These are phyloP conservation scores for Dioscorea dumetorum DNA, from an alignment of 106 monocot genomes.

Conservation along the genomic window DNA sequence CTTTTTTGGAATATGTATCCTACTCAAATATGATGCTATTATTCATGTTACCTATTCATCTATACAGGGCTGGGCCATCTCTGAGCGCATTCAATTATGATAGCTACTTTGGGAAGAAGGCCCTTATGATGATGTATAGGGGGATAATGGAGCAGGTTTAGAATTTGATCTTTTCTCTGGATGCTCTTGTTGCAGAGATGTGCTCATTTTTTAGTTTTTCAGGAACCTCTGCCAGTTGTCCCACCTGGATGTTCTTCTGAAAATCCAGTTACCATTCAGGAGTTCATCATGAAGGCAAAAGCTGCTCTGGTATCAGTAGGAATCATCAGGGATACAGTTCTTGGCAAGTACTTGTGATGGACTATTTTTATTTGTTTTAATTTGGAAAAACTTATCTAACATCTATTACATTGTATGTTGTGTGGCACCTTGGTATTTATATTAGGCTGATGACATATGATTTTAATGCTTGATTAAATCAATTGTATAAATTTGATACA, in stretches of 20 bases:
- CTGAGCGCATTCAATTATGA: slow-evolving; percentile 95
- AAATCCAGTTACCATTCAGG: slow-evolving; percentile 45
- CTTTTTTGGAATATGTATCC: background rate
- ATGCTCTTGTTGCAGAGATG: background rate
- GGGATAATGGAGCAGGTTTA: slow-evolving; percentile 98
- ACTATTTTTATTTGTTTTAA: no score
- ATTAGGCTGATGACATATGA: no score
- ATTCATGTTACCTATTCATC: slow-evolving; percentile 2
- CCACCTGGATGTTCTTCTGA: slow-evolving; percentile 89
- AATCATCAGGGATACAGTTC: slow-evolving; percentile 68
- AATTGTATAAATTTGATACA: no score
- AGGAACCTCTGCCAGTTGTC: slow-evolving; percentile 69
- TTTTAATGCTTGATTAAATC: no score
- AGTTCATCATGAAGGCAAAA: slow-evolving; percentile 75
- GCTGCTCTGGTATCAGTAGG: slow-evolving; percentile 95
- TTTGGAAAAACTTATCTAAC: no score
- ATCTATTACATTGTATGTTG: no score
- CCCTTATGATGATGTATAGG: slow-evolving; percentile 75
- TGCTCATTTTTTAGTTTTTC: slow-evolving; percentile 15
- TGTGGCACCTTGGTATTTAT: no score
- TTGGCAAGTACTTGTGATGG: slow-evolving; percentile 31
- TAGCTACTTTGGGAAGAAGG: slow-evolving; percentile 80
- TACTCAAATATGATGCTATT: background rate
- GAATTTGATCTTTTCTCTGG: slow-evolving; percentile 4
- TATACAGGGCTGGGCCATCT: slow-evolving; percentile 77